A percentile compares a stretch with the other conserved stretches of the same genome.
These are phyloP conservation scores for Harringtonia aguacate DNA, from an alignment of 2,329 filamentous ascomycete genomes.

Conservation along the genomic window DNA sequence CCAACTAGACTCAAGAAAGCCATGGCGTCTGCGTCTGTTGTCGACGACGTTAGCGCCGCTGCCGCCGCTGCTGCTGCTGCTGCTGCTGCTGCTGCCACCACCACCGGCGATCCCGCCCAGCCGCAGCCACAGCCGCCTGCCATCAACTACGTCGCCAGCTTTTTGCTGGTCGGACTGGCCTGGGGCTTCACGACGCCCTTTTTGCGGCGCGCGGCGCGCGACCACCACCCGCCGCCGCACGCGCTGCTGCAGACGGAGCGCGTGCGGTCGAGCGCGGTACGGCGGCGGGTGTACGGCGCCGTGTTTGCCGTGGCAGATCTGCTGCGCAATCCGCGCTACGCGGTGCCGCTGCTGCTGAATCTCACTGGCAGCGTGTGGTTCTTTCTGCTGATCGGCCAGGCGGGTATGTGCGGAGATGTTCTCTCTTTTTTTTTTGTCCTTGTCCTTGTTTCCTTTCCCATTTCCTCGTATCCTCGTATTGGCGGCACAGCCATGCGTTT, in stretches of 20 bases:
- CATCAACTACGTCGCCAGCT: conserved; percentile 79
- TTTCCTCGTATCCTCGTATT: neutral
- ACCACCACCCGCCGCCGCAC: conserved; percentile 56
- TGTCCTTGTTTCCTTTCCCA: conserved; percentile 4
- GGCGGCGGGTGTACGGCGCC: conserved; percentile 49
- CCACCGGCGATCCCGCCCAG: too few relatives aligned
- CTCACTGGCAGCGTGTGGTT: conserved; percentile 94
- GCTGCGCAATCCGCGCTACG: conserved; percentile 71
- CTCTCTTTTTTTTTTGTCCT: neutral
- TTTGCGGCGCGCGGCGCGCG: conserved; percentile 74
- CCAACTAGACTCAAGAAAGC: too few relatives aligned
- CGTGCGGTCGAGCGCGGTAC: conserved; percentile 48
- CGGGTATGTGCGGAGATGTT: conserved; percentile 67
- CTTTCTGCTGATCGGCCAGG: conserved; percentile 84
- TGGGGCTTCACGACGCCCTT: conserved; percentile 93
- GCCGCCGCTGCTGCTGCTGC: too few relatives aligned
- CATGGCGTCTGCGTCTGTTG: neutral
- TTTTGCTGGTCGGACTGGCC: conserved; percentile 80
- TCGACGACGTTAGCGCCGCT: too few relatives aligned
- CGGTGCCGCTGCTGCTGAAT: conserved; percentile 75
- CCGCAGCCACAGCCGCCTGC: too few relatives aligned
- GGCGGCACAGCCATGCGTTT: too few relatives aligned
- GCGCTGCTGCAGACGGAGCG: conserved; percentile 39
- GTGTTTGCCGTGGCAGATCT: conserved; percentile 71
- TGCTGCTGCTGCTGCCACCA: neutral